Evolutionary conservation across 805 yeast species (phyloP).

Genomic region (Metschnikowia koreensis): DNA sequence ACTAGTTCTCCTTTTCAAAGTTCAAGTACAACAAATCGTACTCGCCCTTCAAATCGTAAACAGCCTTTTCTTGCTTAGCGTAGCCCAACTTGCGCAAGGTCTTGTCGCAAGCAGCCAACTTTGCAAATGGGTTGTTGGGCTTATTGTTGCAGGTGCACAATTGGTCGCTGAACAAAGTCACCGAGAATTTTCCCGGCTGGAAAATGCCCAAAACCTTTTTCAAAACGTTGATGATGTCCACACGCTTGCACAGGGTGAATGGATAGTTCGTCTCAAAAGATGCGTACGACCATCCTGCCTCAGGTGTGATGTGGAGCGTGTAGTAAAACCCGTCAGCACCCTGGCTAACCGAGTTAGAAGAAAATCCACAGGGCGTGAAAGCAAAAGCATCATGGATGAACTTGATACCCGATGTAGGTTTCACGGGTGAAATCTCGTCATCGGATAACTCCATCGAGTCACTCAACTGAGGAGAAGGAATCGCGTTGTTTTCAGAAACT

Average conservation of each 20-base stretch:
- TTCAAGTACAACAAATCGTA: slow-evolving; percentile 71
- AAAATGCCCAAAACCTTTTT: slow-evolving; percentile 60
- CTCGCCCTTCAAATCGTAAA: slow-evolving; percentile 68
- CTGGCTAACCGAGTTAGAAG: slow-evolving; percentile 76
- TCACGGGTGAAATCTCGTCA: slow-evolving; percentile 6
- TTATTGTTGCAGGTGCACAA: slow-evolving; percentile 3
- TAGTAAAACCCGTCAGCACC: slow-evolving; percentile 51
- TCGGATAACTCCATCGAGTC: slow-evolving; percentile 28
- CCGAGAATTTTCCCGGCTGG: slow-evolving; percentile 72
- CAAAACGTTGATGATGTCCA: slow-evolving; percentile 55
- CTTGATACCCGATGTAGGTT: slow-evolving; percentile 16
- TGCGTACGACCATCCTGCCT: slow-evolving; percentile 91
- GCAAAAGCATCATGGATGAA: slow-evolving; percentile 82
- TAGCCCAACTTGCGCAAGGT: slow-evolving; percentile 44
- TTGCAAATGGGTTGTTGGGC: slow-evolving; percentile 4
- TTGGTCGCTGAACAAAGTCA: slow-evolving; percentile 35
- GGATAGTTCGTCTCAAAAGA: slow-evolving; percentile 90
- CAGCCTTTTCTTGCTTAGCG: slow-evolving; percentile 60
- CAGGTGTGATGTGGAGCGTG: slow-evolving; percentile 94
- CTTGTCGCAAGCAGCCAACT: slow-evolving; percentile 13
- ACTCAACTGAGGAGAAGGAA: slow-evolving; percentile 37
- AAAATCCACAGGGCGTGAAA: slow-evolving; percentile 92
- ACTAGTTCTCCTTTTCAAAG: slow-evolving; percentile 42
- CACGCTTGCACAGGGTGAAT: slow-evolving; percentile 32
- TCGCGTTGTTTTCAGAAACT: slow-evolving; percentile 4